Base-by-base conservation (phyloP, 306 rosid species). In the Sicyos edulis region DNA sequence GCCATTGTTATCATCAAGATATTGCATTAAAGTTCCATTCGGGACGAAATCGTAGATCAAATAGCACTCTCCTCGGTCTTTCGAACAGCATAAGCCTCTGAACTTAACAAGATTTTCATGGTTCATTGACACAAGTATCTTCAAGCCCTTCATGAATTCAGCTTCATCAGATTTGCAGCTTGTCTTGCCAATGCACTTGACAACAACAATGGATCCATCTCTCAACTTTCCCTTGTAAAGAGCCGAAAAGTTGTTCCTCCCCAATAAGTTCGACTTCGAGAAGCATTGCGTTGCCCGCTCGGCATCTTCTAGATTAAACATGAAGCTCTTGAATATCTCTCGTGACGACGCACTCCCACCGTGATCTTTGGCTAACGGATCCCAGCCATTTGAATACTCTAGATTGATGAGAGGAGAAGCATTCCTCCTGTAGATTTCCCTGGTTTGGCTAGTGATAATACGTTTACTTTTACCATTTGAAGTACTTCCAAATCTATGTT, bases 61-160 rank as follows among this genome's bases (percentile, higher is more conserved):
- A 69, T 87, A 90, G 72, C 98, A 92, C 71, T 88, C 88, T 4
- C 96, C 96, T 29, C 90, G 78, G 63, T 92, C 88, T 74, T 84
- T 90, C 0, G 92, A 90, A 75, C 96, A 84, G 76, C 97, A 92
- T 74, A 92, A 92, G 71, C 98, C 98, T 87, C 98, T 84, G 63
- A 92, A 77, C 44, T 88, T 78, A 67, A 87, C 90, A 3, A 92
- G 77, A 83, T 87, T 92, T 74, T 83, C 96, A 40, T 92, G 96
- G 78, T 80, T 88, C 72, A 90, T 63, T 2, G 89, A 83, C 54
- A 81, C 80, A 81, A 92, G 63, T 22, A 80, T 75, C 88, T 90
- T 90, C 87, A 92, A 76, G 11, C 96, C 98, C 71, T 85, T 90
- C 79, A 88, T 75, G 81, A 92, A 92, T 15, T 86, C 96, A 29